phyloP scores from a whole-genome alignment of 306 rosid species.

The Leucaena leucocephala region DNA sequence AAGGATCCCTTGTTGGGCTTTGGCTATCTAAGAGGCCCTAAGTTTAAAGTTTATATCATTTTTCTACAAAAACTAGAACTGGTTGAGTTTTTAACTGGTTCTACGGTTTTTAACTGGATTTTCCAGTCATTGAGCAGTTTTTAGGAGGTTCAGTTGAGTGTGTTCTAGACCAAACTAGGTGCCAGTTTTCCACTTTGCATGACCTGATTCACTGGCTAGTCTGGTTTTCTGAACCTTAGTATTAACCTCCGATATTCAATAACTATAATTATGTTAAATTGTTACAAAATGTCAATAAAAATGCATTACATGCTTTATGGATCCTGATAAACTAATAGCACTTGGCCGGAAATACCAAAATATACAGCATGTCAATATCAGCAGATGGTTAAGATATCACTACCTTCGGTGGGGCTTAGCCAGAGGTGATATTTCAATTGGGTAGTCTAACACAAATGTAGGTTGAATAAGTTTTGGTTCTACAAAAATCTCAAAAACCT shows the following conservation, averaged over 20 bases:
- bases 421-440: slow-evolving; percentile 92
- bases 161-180: background rate
- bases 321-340: slow-evolving; percentile 17
- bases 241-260: slow-evolving; percentile 2
- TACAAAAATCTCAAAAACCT: slow-evolving; percentile 88
- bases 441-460: slow-evolving; percentile 96
- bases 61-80: background rate
- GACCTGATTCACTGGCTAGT: background rate
- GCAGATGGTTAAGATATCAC: background rate
- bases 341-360: slow-evolving; percentile 13
- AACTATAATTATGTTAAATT: slow-evolving; percentile 28
- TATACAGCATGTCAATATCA: slow-evolving; percentile 24
- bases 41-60: background rate
- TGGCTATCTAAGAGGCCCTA: background rate
- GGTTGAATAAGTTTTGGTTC: slow-evolving; percentile 96
- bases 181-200: background rate
- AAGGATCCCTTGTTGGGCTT: background rate
- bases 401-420: slow-evolving; percentile 98
- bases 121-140: background rate
- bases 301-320: background rate
- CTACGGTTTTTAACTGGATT: background rate
- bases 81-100: background rate
- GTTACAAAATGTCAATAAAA: slow-evolving; percentile 2
- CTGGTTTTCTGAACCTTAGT: background rate
- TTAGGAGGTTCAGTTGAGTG: background rate